phyloP scores from a whole-genome alignment of 345 rosid species.

The Pugionium dolabratum region DNA sequence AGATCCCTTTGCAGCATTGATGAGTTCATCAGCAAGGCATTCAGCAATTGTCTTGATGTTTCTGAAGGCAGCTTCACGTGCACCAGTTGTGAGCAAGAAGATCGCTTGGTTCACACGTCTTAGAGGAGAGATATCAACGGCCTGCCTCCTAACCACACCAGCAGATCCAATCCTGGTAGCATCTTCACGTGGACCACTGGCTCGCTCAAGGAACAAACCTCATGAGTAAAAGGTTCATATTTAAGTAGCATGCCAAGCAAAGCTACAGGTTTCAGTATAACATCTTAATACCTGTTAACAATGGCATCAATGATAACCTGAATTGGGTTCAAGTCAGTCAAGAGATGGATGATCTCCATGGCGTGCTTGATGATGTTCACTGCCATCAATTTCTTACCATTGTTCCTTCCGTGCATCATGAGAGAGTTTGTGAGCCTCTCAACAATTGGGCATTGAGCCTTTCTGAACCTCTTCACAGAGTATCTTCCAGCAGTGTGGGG shows the following conservation, averaged over 20 bases:
- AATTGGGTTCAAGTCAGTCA: constrained; percentile 80
- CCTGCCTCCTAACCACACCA: constrained; percentile 65
- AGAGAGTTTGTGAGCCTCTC: constrained; percentile 45
- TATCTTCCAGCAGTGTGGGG: constrained; percentile 98
- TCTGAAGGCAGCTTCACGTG: constrained; percentile 53
- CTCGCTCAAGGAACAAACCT: background rate
- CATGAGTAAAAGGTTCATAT: background rate
- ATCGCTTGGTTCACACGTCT: constrained; percentile 91
- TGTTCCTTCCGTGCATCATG: constrained; percentile 95
- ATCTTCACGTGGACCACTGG: constrained; percentile 93
- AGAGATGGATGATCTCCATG: constrained; percentile 61
- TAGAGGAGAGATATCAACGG: constrained; percentile 76
- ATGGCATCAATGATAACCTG: constrained; percentile 65
- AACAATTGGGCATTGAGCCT: constrained; percentile 93
- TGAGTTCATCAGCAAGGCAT: constrained; percentile 94
- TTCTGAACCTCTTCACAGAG: constrained; percentile 89
- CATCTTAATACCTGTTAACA: background rate
- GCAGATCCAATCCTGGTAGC: constrained; percentile 97
- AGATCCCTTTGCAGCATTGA: constrained; percentile 96
- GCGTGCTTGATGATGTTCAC: constrained; percentile 48
- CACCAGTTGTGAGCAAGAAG: constrained; percentile 84
- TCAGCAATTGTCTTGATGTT: constrained; percentile 74
- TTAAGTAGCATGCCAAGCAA: background rate
- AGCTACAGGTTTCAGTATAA: background rate
- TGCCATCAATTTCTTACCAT: constrained; percentile 89